phyloP scores from a whole-genome alignment of 2,329 filamentous ascomycete genomes.

The Tothia fuscella region DNA sequence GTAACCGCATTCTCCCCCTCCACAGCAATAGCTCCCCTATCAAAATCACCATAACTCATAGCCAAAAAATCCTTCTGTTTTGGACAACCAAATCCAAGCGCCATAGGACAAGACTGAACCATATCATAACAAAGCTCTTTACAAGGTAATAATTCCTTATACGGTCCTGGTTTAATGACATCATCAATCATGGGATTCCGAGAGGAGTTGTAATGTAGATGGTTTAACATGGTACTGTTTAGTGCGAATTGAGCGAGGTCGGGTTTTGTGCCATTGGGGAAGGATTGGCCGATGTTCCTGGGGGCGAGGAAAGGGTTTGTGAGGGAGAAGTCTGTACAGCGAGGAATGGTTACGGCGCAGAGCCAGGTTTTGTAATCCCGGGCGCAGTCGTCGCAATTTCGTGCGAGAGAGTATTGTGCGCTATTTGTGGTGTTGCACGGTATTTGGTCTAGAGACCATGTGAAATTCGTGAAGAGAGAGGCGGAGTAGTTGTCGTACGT shows the following conservation, averaged over 20 bases:
- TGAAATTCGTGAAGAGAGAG: conserved; percentile 62
- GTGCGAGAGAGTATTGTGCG: conserved; percentile 69
- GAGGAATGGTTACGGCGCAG: conserved; percentile 83
- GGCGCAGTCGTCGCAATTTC: conserved; percentile 63
- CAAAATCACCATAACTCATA: conserved; percentile 5
- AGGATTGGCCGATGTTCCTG: conserved; percentile 58
- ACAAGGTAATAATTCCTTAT: conserved; percentile 86
- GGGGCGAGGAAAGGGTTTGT: conserved; percentile 41
- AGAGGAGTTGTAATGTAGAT: conserved; percentile 41
- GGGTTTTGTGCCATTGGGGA: conserved; percentile 55
- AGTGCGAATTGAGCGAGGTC: conserved; percentile 14
- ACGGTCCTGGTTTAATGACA: conserved; percentile 67
- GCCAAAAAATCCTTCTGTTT: neutral
- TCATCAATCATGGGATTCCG: conserved; percentile 64
- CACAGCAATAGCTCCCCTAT: neutral
- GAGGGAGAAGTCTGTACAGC: conserved; percentile 72
- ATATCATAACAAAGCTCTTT: conserved; percentile 78
- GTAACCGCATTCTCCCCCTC: conserved; percentile 1
- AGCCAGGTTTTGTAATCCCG: conserved; percentile 87
- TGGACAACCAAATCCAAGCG: conserved; percentile 68
- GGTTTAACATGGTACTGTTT: conserved; percentile 13
- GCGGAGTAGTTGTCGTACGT: conserved; percentile 71
- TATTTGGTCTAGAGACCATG: conserved; percentile 69
- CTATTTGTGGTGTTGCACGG: conserved; percentile 67
- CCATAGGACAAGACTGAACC: conserved; percentile 71